Percentiles rank a stretch among this genome's conserved stretches.
Conservation (phyloP, 208 protist species). For the Leptomonas seymouri region DNA sequence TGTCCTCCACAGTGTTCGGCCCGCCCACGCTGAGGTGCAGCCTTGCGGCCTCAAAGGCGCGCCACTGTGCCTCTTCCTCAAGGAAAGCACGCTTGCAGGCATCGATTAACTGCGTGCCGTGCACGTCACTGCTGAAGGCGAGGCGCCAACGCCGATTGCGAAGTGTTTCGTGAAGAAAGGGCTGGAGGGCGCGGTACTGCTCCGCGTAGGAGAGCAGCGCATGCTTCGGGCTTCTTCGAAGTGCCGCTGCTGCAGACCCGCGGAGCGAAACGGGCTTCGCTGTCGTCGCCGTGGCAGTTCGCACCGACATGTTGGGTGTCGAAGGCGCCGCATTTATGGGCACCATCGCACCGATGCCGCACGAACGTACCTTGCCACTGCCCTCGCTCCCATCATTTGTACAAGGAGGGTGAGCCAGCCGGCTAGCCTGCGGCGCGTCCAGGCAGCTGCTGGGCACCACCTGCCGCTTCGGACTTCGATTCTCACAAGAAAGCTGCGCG, state of each 20-base stretch:
- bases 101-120: conserved; percentile 14
- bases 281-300: no score
- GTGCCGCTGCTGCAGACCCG: not conserved
- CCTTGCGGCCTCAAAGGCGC: not conserved
- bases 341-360: not conserved
- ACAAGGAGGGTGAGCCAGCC: not conserved
- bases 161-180: not conserved
- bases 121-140: conserved; percentile 31
- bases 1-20: not conserved
- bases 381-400: not conserved
- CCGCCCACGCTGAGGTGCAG: conserved; percentile 1
- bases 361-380: not conserved
- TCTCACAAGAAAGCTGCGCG: conserved; percentile 2
- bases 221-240: conserved; percentile 9
- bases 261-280: not conserved
- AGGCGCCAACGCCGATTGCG: conserved; percentile 28
- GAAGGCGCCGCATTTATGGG: not conserved
- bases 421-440: not conserved
- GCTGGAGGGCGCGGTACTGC: conserved; percentile 28
- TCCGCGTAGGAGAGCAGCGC: conserved; percentile 22
- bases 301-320: no score
- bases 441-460: not conserved
- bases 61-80: conserved; percentile 26
- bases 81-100: conserved; percentile 18
- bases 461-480: not conserved